Base-by-base conservation (phyloP, 768 basidiomycete species). In the Phaeotremella fagi region DNA sequence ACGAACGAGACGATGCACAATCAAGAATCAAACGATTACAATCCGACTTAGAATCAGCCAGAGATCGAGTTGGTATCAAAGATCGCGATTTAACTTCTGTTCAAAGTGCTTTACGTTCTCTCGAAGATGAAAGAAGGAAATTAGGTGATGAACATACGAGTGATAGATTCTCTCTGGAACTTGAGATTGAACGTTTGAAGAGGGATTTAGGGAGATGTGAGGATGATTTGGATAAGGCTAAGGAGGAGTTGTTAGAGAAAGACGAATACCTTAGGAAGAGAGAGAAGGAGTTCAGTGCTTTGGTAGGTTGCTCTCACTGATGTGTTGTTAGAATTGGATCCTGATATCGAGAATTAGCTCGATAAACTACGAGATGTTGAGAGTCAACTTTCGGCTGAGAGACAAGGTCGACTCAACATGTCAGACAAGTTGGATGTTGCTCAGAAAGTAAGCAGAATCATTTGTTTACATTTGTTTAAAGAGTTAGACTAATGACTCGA, bases 401-500 rank as follows among this genome's bases (percentile, higher is more conserved):
- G 87, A 0, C 94, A 97, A 72, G 85, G 89, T 14, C 77, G 87
- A 50, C 77, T 98, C 48, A 88, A 91, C 61, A 72, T 90, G 3
- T 81, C 86, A 1, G 94, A 97, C 76, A 94, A 90, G 80, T 78
- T 95, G n/a, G 91, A 95, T 63, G 62, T 66, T 0, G 78, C 82
- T 1, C 83, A 86, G 63, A 78, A 80, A 24, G 78, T 75, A 31
- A 41, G 76, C 48, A 15, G n/a, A 35, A 35, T 6, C 14, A 36
- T 42, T 22, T 11, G 14, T n/a, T n/a, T n/a, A n/a, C n/a, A n/a
- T n/a, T n/a, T n/a, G n/a, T n/a, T n/a, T n/a, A n/a, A n/a, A n/a
- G n/a, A n/a, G n/a, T n/a, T n/a, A 7, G 25, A 12, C 14, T 4
- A 43, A 4, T 26, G 38, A 24, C 43, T 20, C 26, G 15, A 6